Percentiles rank a stretch among this genome's conserved stretches.
phyloP scores from a whole-genome alignment of 2,329 filamentous ascomycete species.

The Paraconiothyrium sp. region DNA sequence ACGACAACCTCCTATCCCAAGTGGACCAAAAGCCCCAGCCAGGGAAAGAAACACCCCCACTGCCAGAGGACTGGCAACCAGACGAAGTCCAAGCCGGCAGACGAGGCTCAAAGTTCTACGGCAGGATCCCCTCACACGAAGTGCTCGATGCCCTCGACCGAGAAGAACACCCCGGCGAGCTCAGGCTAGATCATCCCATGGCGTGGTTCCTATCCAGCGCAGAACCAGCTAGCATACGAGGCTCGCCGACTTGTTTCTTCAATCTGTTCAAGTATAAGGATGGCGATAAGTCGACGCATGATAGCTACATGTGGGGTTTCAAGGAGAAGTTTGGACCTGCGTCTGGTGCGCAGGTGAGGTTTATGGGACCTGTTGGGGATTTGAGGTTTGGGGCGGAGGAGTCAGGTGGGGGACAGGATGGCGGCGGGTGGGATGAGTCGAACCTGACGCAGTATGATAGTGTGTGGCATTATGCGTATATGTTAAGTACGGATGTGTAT shows the following conservation, averaged over 20 bases:
- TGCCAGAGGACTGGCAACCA: background rate
- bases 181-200: background rate
- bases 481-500: slow-evolving; percentile 7
- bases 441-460: slow-evolving; percentile 1
- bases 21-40: background rate
- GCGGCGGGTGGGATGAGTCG: background rate
- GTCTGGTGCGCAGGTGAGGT: background rate
- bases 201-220: slow-evolving; percentile 2
- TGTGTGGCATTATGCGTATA: slow-evolving; percentile 3
- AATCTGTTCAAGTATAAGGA: slow-evolving; percentile 1
- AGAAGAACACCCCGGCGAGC: background rate
- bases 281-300: background rate
- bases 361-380: background rate
- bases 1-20: background rate
- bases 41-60: background rate
- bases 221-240: background rate
- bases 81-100: too few species aligned
- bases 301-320: background rate
- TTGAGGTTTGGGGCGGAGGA: background rate
- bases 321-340: background rate
- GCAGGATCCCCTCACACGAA: background rate
- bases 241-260: background rate
- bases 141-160: background rate
- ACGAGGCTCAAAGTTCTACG: background rate
- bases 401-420: background rate